phyloP scores from a whole-genome alignment of 805 yeast genomes.

The Candida tammaniensis region DNA sequence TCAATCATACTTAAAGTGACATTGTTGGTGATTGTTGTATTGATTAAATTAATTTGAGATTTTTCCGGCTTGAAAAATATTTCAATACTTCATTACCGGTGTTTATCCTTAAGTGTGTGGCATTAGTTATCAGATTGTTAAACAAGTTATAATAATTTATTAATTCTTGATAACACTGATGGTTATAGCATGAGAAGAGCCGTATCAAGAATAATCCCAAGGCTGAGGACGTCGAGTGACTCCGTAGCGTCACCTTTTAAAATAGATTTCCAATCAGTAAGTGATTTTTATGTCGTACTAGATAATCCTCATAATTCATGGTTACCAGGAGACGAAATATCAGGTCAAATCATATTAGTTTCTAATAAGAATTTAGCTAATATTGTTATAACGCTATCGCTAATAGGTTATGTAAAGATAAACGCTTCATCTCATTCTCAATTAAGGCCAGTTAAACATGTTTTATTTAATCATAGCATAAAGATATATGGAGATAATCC shows the following conservation, averaged over 20 bases:
- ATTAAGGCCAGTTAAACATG: constrained; percentile 49
- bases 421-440: constrained; percentile 52
- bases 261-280: constrained; percentile 40
- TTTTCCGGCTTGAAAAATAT: too few species aligned
- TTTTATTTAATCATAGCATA: constrained; percentile 58
- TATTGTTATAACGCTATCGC: constrained; percentile 50
- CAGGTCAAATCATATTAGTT: constrained; percentile 60
- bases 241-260: constrained; percentile 10
- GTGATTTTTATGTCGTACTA: constrained; percentile 67
- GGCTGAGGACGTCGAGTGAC: constrained; percentile 13
- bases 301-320: constrained; percentile 74
- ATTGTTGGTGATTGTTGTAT: too few species aligned
- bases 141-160: too few species aligned
- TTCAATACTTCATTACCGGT: too few species aligned
- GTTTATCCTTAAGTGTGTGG: too few species aligned
- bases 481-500: constrained; percentile 48
- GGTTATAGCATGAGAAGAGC: constrained; percentile 60
- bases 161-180: too few species aligned
- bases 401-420: constrained; percentile 57
- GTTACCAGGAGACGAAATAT: constrained; percentile 75
- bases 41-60: too few species aligned
- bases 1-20: too few species aligned
- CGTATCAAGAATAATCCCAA: constrained; percentile 41
- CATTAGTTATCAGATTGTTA: too few species aligned
- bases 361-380: constrained; percentile 55